Evolutionary conservation across 2,329 filamentous ascomycete genomes (phyloP).

Genomic region (Penicillium hordei): DNA sequence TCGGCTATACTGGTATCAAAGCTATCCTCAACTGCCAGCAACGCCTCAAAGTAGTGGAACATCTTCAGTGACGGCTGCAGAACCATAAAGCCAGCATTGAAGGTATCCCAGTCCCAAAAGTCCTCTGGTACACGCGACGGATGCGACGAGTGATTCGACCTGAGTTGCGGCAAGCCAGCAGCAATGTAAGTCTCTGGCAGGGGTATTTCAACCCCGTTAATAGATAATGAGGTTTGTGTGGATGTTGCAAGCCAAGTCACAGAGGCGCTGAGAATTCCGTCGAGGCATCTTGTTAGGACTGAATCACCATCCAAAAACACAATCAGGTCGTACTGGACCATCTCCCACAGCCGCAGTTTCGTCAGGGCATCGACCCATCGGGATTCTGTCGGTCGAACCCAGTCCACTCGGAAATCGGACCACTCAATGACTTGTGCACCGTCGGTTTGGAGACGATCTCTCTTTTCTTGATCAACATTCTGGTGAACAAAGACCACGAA

Average conservation of each 20-base stretch:
- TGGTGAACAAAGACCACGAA: slow-evolving; percentile 5
- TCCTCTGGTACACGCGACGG: not conserved
- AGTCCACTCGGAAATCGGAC: not conserved
- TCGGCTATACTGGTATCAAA: not conserved
- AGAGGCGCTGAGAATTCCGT: not conserved
- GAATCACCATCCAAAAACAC: slow-evolving; percentile 7
- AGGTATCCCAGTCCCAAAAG: not conserved
- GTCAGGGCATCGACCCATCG: slow-evolving; percentile 5
- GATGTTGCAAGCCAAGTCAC: not conserved
- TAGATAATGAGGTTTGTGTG: not conserved
- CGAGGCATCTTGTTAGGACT: not conserved
- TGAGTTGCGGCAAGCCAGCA: not conserved
- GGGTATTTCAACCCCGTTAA: not conserved
- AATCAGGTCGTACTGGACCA: slow-evolving; percentile 9
- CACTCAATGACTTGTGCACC: slow-evolving; percentile 3
- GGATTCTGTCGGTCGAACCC: not conserved
- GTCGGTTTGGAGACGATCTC: slow-evolving; percentile 1
- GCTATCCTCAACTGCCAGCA: not conserved
- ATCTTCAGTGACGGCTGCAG: not conserved
- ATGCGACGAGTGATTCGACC: not conserved
- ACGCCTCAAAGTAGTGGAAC: not conserved
- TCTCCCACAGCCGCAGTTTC: slow-evolving; percentile 8
- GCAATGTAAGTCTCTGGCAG: not conserved
- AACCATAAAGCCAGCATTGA: not conserved
- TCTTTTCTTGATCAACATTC: slow-evolving; percentile 1